Conservation (phyloP, 1,139 yeast genomes). For the Pichia sp. region DNA sequence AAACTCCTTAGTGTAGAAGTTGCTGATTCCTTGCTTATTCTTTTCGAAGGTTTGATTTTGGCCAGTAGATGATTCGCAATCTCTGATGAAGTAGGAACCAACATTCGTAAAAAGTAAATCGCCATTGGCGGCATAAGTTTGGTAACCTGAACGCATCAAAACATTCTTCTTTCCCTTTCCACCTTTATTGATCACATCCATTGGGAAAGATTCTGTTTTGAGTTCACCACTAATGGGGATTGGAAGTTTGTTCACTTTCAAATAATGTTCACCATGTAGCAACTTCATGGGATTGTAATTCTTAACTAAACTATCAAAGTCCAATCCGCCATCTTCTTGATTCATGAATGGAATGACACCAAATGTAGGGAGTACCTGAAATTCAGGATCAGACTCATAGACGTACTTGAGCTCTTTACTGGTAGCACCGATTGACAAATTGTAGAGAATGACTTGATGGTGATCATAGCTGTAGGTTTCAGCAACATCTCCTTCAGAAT, state of each 20-base stretch:
- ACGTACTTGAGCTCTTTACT: slow-evolving; percentile 70
- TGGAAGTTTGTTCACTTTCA: slow-evolving; percentile 73
- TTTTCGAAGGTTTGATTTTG: slow-evolving; percentile 43
- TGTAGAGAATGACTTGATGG: slow-evolving; percentile 76
- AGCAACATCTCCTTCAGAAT: slow-evolving; percentile 16
- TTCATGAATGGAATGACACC: slow-evolving; percentile 77
- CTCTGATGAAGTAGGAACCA: slow-evolving; percentile 80
- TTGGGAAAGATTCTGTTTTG: slow-evolving; percentile 56
- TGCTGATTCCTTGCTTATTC: slow-evolving; percentile 31
- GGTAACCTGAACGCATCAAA: slow-evolving; percentile 67
- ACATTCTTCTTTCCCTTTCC: slow-evolving; percentile 50
- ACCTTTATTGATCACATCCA: slow-evolving; percentile 71
- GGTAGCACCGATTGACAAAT: slow-evolving; percentile 83
- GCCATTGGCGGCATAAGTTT: slow-evolving; percentile 61
- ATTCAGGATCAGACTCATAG: slow-evolving; percentile 70
- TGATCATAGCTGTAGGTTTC: slow-evolving; percentile 43
- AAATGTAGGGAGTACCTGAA: slow-evolving; percentile 87
- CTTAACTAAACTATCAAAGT: slow-evolving; percentile 38
- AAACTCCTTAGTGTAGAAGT: slow-evolving; percentile 61
- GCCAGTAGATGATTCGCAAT: slow-evolving; percentile 52
- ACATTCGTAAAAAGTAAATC: slow-evolving; percentile 73
- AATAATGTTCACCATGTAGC: slow-evolving; percentile 93
- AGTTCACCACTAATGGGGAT: slow-evolving; percentile 63
- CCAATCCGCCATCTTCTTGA: slow-evolving; percentile 26
- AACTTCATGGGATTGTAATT: slow-evolving; percentile 85